Conservation (phyloP, 2,329 filamentous ascomycete species). For the Colletotrichum truncatum region DNA sequence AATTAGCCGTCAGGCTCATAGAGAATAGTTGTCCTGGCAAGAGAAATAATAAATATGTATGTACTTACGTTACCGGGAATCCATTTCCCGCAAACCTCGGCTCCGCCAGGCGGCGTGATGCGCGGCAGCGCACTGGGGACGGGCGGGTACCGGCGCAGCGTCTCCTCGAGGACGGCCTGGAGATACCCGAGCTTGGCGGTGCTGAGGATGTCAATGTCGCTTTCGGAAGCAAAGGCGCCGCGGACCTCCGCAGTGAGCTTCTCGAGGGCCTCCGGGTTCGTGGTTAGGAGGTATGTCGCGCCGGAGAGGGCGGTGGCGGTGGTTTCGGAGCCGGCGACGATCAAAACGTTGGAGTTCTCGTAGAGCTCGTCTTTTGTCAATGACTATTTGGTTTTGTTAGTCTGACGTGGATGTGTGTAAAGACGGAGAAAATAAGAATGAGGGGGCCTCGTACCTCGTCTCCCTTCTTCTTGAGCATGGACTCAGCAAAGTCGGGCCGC, state of each 20-base stretch:
- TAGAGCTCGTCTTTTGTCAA: constrained; percentile 29
- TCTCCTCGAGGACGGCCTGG: constrained; percentile 52
- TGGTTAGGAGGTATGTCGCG: constrained; percentile 38
- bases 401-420: neutral
- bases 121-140: constrained; percentile 37
- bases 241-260: constrained; percentile 49
- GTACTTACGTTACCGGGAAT: constrained; percentile 44
- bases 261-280: constrained; percentile 39
- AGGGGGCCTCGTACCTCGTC: neutral
- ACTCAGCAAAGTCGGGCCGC: constrained; percentile 32
- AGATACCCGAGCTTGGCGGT: constrained; percentile 47
- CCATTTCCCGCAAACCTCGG: constrained; percentile 38
- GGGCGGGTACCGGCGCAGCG: constrained; percentile 50
- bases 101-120: constrained; percentile 40
- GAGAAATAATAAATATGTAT: too few species aligned
- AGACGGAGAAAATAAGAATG: too few species aligned
- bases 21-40: neutral
- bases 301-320: constrained; percentile 42
- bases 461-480: constrained; percentile 30
- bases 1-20: neutral
- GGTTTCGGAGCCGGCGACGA: constrained; percentile 48
- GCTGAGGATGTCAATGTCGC: constrained; percentile 46
- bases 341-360: constrained; percentile 30
- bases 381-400: constrained; percentile 16
- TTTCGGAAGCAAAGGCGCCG: constrained; percentile 39